Base-by-base conservation (phyloP, 208 protist genomes). In the Trichomonas vaginalis region DNA sequence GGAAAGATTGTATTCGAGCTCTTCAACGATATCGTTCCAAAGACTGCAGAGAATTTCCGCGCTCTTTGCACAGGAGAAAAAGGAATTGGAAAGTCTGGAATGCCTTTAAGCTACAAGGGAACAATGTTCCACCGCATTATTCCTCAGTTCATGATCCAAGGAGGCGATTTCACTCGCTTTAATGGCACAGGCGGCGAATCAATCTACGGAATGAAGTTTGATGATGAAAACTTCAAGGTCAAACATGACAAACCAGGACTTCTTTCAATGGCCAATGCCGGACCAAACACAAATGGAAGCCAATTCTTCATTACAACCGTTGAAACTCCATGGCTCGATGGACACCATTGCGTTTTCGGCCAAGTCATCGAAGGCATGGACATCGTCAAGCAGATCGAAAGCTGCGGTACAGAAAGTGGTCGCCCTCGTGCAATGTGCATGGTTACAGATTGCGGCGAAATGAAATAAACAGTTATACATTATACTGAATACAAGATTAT, bases 341-440 rank as follows among this genome's bases (percentile, higher is more conserved):
- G 97, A n/a, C 97, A 97, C 95, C 98, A 98, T 96, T 96, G 97
- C 37, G 98, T 98, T 37, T 98, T 98, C 98, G 96, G 98, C 82
- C 95, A 96, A 40, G 97, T 98, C 35, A 35, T 97, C 37, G 96
- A 97, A 35, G 97, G 97, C 79, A 92, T 97, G 48, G 51, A 87
- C 10, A 95, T 97, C n/a, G 96, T 97, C 23, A 96, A 97, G 51
- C 3, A 95, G 40, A 97, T 97, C 83, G 96, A 97, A 88, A 27
- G 14, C 0, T 39, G 95, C 3, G 96, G 96, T n/a, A 56, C n/a
- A 10, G 6, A 70, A 39, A 47, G 12, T 48, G 96, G 96, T 3
- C 39, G 39, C 27, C 47, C 92, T 47, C 23, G 12, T 1, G 92
- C 48, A 79, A 49, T 45, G 21, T 27, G 17, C 62, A 51, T 82